Evolutionary conservation across 1,139 yeast species (phyloP).

Genomic region (Protomyces lactucae-debilis): DNA sequence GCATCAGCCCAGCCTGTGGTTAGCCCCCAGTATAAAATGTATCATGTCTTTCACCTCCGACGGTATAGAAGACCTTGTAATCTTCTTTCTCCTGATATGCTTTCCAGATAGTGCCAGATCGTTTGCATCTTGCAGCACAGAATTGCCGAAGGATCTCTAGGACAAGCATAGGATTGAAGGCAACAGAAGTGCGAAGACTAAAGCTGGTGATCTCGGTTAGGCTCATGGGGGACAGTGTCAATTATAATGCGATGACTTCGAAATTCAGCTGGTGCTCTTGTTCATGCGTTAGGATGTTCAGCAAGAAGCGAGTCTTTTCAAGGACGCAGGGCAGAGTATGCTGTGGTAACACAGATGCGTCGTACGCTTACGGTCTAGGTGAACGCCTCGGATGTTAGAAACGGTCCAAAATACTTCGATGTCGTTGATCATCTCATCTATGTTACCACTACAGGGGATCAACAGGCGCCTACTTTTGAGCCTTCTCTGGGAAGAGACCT

Average conservation of each 20-base stretch:
- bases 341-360: no score
- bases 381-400: no score
- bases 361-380: no score
- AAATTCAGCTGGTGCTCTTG: no score
- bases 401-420: no score
- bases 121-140: not conserved
- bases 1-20: not conserved
- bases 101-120: not conserved
- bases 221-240: not conserved
- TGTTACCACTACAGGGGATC: no score
- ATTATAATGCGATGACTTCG: no score
- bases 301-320: no score
- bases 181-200: not conserved
- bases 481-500: conserved; percentile 26
- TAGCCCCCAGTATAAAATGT: not conserved
- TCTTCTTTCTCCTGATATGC: conserved; percentile 7
- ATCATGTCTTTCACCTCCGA: not conserved
- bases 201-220: not conserved
- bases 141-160: not conserved
- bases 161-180: conserved; percentile 3
- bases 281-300: no score
- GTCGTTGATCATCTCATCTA: no score
- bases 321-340: no score
- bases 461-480: not conserved
- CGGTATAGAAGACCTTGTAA: not conserved